Evolutionary conservation across 1,139 yeast genomes (phyloP).

Genomic region (Blastobotrys elegans): DNA sequence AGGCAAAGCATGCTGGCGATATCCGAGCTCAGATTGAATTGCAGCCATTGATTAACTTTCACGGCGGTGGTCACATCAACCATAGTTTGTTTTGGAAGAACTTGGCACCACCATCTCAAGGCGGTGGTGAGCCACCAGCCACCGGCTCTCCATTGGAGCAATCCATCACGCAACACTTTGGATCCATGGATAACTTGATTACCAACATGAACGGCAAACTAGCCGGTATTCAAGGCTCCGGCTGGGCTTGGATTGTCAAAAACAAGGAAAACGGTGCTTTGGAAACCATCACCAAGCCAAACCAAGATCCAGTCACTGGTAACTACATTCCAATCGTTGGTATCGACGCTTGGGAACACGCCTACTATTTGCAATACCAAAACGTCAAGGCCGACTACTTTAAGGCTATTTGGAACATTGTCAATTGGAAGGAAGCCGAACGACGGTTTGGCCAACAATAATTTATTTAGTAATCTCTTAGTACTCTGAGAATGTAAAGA

Average conservation of each 20-base stretch:
- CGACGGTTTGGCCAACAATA: conserved; percentile 42
- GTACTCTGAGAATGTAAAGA: too few species aligned
- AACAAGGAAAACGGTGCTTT: conserved; percentile 75
- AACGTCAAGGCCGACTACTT: conserved; percentile 93
- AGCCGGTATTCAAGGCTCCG: conserved; percentile 95
- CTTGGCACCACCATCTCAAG: conserved; percentile 72
- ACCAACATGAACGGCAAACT: conserved; percentile 65
- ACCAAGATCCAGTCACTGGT: conserved; percentile 86
- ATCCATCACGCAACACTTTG: conserved; percentile 64
- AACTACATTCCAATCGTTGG: conserved; percentile 77
- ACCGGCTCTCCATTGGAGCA: conserved; percentile 53
- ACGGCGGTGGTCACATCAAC: conserved; percentile 92
- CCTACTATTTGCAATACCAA: conserved; percentile 93
- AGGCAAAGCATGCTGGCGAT: conserved; percentile 63
- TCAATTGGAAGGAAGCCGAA: conserved; percentile 95
- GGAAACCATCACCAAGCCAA: conserved; percentile 80
- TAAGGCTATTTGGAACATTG: conserved; percentile 94
- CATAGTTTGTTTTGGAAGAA: conserved; percentile 88
- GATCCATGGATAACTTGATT: conserved; percentile 71
- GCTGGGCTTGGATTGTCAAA: conserved; percentile 95
- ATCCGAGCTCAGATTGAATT: conserved; percentile 61
- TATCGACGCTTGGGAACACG: conserved; percentile 98
- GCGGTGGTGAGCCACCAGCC: conserved; percentile 82
- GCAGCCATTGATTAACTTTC: conserved; percentile 81
- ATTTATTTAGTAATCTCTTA: too few species aligned